Conservation (phyloP, 1,284 basidiomycete genomes). For the Pseudozyma sp. region DNA sequence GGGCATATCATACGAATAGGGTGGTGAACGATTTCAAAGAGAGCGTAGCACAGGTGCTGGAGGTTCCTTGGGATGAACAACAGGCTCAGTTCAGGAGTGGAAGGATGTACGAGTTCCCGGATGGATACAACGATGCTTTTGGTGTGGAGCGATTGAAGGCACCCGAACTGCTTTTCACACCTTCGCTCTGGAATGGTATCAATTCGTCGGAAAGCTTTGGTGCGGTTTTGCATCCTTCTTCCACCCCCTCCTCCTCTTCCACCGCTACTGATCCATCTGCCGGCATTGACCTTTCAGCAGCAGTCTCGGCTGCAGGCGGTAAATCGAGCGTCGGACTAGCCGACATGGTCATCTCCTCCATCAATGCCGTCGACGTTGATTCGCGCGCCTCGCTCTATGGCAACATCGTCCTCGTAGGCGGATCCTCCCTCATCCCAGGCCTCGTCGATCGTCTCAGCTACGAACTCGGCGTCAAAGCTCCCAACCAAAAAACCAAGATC, state of each 20-base stretch:
- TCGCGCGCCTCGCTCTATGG: constrained; percentile 86
- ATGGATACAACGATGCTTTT: constrained; percentile 89
- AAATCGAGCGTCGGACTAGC: constrained; percentile 39
- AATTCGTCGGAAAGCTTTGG: constrained; percentile 30
- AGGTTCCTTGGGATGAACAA: constrained; percentile 89
- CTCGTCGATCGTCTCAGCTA: constrained; percentile 84
- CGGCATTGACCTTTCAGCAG: background rate
- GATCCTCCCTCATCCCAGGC: constrained; percentile 86
- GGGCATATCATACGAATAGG: constrained; percentile 81
- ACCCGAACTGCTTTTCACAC: constrained; percentile 90
- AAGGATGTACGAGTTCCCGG: constrained; percentile 88
- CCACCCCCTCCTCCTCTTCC: constrained; percentile 11
- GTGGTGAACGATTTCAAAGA: constrained; percentile 96
- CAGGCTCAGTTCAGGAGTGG: constrained; percentile 54
- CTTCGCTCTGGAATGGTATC: constrained; percentile 74
- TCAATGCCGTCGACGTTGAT: constrained; percentile 90
- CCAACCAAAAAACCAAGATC: constrained; percentile 72
- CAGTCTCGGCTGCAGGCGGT: constrained; percentile 15
- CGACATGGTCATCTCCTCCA: constrained; percentile 79
- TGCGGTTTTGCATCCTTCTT: constrained; percentile 22
- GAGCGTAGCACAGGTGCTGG: constrained; percentile 83
- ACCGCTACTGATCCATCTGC: background rate
- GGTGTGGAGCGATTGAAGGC: constrained; percentile 83
- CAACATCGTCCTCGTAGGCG: constrained; percentile 95
- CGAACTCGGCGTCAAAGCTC: constrained; percentile 82